Evolutionary conservation across 768 basidiomycete genomes (phyloP).

Genomic region (Psilocybe cyanescens): DNA sequence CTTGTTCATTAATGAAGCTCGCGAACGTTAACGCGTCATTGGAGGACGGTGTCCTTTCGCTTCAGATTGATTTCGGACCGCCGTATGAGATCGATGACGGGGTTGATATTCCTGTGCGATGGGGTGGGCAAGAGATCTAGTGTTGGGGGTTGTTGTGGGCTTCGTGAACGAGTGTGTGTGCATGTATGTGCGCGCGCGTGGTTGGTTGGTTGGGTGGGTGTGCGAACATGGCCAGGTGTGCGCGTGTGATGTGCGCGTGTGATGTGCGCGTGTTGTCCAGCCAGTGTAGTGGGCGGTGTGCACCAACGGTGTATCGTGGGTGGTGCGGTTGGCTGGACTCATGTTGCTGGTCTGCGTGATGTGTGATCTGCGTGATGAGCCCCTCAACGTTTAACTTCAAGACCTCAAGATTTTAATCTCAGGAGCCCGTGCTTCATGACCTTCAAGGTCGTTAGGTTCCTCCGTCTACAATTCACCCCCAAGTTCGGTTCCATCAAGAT

Average conservation of each 20-base stretch:
- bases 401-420: not conserved
- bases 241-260: not conserved
- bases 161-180: no score
- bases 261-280: not conserved
- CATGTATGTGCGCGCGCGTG: no score
- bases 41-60: constrained; percentile 62
- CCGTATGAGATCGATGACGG: constrained; percentile 47
- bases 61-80: constrained; percentile 56
- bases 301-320: no score
- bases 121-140: not conserved
- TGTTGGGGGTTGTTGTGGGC: no score
- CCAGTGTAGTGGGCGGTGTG: no score
- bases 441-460: not conserved
- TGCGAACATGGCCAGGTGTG: not conserved
- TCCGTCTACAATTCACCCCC: no score
- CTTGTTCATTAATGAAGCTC: constrained; percentile 1
- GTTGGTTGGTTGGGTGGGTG: no score
- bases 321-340: not conserved
- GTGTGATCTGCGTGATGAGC: not conserved
- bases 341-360: not conserved
- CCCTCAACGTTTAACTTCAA: not conserved
- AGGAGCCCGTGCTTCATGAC: not conserved
- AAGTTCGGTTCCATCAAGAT: no score
- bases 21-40: constrained; percentile 52
- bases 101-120: constrained; percentile 49